phyloP scores from a whole-genome alignment of 352 stramenopile genomes.

The Globisporangium acanthophoron region DNA sequence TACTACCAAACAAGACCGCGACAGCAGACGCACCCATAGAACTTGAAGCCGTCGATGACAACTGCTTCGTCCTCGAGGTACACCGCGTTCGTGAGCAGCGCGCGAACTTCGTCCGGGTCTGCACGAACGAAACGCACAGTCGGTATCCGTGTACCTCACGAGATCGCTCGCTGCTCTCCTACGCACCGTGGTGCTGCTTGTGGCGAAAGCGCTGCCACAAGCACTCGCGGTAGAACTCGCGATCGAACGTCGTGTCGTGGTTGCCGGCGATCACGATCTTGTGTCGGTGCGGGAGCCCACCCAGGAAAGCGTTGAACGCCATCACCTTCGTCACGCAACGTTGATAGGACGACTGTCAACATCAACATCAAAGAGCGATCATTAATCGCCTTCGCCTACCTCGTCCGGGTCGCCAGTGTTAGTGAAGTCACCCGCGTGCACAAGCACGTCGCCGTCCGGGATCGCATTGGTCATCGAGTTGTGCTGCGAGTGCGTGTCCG shows the following conservation, averaged over 20 bases:
- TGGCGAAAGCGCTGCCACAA: constrained; percentile 72
- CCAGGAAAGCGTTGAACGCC: too few relatives aligned
- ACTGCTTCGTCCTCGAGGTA: constrained; percentile 78
- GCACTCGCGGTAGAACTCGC: constrained; percentile 44
- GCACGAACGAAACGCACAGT: not conserved
- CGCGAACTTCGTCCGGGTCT: constrained; percentile 63
- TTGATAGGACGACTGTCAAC: too few relatives aligned
- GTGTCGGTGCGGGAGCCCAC: constrained; percentile 27
- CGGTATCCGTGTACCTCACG: not conserved
- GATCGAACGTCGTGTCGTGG: constrained; percentile 80
- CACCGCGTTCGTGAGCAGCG: constrained; percentile 67
- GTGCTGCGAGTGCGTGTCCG: constrained; percentile 72
- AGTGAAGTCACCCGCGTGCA: constrained; percentile 89
- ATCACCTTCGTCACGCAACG: too few relatives aligned
- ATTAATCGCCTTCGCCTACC: constrained; percentile 7
- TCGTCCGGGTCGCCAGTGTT: constrained; percentile 63
- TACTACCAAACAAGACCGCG: too few relatives aligned
- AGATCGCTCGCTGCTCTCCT: too few relatives aligned
- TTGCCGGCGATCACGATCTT: constrained; percentile 82
- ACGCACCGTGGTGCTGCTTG: constrained; percentile 40
- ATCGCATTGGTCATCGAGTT: constrained; percentile 47
- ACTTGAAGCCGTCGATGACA: constrained; percentile 61
- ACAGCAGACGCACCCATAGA: constrained; percentile 46
- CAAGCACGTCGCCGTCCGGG: constrained; percentile 75
- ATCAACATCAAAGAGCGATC: too few relatives aligned